Conservation (phyloP, 805 yeast genomes). For the Candida saitoana region DNA sequence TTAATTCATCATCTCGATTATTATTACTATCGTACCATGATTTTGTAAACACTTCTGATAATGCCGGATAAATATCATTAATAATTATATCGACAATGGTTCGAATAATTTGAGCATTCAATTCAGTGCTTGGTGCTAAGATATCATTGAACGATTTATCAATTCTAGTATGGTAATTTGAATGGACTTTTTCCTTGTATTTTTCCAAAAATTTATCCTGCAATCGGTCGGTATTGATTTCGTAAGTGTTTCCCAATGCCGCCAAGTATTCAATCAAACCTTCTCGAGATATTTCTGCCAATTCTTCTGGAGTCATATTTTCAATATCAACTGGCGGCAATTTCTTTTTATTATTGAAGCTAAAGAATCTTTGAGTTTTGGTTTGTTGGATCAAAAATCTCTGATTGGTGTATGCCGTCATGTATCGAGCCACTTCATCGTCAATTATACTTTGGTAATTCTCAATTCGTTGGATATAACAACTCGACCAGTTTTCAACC, state of each 20-base stretch:
- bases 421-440: constrained; percentile 36
- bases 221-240: constrained; percentile 63
- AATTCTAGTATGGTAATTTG: constrained; percentile 32
- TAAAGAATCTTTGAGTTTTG: constrained; percentile 36
- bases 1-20: constrained; percentile 25
- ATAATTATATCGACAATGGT: constrained; percentile 63
- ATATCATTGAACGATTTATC: constrained; percentile 37
- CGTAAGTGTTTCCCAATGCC: constrained; percentile 85
- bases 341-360: constrained; percentile 12
- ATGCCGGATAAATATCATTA: constrained; percentile 65
- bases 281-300: constrained; percentile 42
- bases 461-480: constrained; percentile 57
- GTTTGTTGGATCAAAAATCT: constrained; percentile 40
- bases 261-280: constrained; percentile 78
- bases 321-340: constrained; percentile 26
- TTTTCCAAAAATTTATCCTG: constrained; percentile 62
- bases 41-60: constrained; percentile 59
- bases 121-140: constrained; percentile 66
- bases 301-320: constrained; percentile 37
- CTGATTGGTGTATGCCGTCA: constrained; percentile 40
- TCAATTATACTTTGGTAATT: constrained; percentile 58
- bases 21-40: constrained; percentile 60
- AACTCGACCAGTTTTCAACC: constrained; percentile 61
- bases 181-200: constrained; percentile 56
- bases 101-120: constrained; percentile 72